Evolutionary conservation across 106 monocot species (phyloP), one percentile per base, ranked within the genome.

Genomic region (Narthecium ossifragum): DNA sequence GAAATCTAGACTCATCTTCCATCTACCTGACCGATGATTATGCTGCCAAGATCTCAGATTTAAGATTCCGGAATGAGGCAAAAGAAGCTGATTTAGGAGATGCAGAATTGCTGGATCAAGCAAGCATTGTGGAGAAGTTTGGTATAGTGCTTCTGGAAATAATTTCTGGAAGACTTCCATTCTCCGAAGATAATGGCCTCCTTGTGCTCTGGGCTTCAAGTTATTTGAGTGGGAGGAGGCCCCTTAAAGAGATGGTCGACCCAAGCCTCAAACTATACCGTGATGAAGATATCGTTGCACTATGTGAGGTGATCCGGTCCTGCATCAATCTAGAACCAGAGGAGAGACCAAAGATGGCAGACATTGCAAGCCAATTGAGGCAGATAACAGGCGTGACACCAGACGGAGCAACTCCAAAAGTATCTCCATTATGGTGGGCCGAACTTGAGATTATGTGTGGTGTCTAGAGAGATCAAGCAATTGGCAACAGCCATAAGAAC

Each of bases 401-500:
- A 25, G 79, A 79, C 24, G 79, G 58, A 31, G 93, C 72, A 6
- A 62, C 59, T 49, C 93, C 88, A 13, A 88, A 71, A 50, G 14
- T 65, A 24, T 85, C 82, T n/a, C 82, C 85, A 2, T 60, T 88
- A 11, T 93, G 88, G 93, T 93, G 93, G 93, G 93, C 93, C 15
- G 93, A 93, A 62, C 82, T 93, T 2, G 88, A 93, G 73, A 82
- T 88, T 55, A 52, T 77, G 46, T 70, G 75, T 8, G 33, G 67
- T 77, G 46, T 70, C 78, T 8, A 38, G 67, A 18, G 78, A 85
- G 43, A 62, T 54, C n/a, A 62, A 34, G 46, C n/a, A 62, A 34
- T 46, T 63, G 21, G 34, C 47, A 46, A 24, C 1, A 14, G 34
- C 31, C 18, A 8, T 20, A 8, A 8, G 7, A 6, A 49, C 3